phyloP scores from a whole-genome alignment of 805 yeast genomes.

The Wickerhamomyces rabaulensis region DNA sequence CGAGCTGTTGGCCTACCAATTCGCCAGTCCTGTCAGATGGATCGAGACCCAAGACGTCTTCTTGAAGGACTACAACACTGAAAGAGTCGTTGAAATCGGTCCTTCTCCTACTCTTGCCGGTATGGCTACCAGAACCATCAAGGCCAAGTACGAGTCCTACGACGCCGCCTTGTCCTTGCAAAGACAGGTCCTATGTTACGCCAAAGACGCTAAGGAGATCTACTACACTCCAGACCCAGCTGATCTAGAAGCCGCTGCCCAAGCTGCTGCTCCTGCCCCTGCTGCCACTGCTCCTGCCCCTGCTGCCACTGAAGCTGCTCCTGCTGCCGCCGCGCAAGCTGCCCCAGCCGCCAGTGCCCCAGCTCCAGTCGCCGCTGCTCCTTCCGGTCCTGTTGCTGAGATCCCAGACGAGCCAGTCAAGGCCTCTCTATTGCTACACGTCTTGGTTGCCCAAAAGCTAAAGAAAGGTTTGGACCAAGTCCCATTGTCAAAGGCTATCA shows the following conservation, averaged over 20 bases:
- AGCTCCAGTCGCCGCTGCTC: conserved; percentile 68
- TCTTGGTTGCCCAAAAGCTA: conserved; percentile 90
- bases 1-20: conserved; percentile 96
- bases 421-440: conserved; percentile 78
- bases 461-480: conserved; percentile 85
- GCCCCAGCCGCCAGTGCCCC: conserved; percentile 54
- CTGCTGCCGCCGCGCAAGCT: conserved; percentile 55
- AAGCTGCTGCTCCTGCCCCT: conserved; percentile 25
- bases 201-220: conserved; percentile 94
- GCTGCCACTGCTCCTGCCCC: conserved; percentile 45
- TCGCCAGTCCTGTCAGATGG: conserved; percentile 99
- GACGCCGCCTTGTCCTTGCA: conserved; percentile 88
- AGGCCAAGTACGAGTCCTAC: conserved; percentile 88
- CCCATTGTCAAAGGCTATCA: conserved; percentile 88
- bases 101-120: conserved; percentile 99
- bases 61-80: conserved; percentile 89
- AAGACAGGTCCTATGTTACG: conserved; percentile 91
- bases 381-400: conserved; percentile 77
- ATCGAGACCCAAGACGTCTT: conserved; percentile 99
- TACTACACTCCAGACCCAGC: conserved; percentile 85
- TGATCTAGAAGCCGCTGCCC: conserved; percentile 31
- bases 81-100: conserved; percentile 96
- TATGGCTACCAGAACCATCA: conserved; percentile 96
- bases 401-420: conserved; percentile 87
- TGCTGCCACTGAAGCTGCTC: conserved; percentile 51